Base-by-base conservation (phyloP, 768 basidiomycete species). In the Suillus fuscotomentosus region DNA sequence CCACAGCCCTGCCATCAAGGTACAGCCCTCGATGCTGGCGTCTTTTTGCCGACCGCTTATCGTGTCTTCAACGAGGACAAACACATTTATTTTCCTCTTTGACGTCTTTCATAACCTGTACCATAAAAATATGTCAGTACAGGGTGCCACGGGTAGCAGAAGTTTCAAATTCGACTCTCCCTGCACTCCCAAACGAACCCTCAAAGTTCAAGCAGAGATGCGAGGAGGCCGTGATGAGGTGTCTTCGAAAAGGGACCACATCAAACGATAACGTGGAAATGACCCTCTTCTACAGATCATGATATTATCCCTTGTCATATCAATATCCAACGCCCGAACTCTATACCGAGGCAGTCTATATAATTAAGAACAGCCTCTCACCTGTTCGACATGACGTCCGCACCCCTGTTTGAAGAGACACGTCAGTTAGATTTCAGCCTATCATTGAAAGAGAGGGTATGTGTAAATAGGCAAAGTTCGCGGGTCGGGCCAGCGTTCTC, bases 341-440 rank as follows among this genome's bases (percentile, higher is more conserved):
- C 47, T 61, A 63, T 64, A 59, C 61, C 62, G 61, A 64, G 61
- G 62, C 65, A 64, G 31, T 42, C 66, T 20, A 60, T n/a, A 31
- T 48, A n/a, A 36, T 61, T 20, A 54, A 54, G 63, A 64, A 43
- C 66, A 55, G 81, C 8, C 14, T 31, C 84, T 82, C 75, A 89
- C 90, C 74, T 77, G 65, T 60, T 90, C 86, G 71, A 83, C 84
- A 75, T 92, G 90, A 64, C 70, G 69, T 11, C 90, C 90, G 66
- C 90, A 92, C 59, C 90, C 90, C 90, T 91, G 79, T 68, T 48
- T 45, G 59, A 66, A 59, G 20, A 43, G 14, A 53, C 59, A 60
- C 34, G 31, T 31, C 24, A 42, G 39, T 70, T 39, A 70, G 62
- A 67, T 42, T 54, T 56, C 36, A 50, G 31, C 50, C 36, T 43